phyloP scores from a whole-genome alignment of 1,284 basidiomycete genomes.

The Somion occarium region DNA sequence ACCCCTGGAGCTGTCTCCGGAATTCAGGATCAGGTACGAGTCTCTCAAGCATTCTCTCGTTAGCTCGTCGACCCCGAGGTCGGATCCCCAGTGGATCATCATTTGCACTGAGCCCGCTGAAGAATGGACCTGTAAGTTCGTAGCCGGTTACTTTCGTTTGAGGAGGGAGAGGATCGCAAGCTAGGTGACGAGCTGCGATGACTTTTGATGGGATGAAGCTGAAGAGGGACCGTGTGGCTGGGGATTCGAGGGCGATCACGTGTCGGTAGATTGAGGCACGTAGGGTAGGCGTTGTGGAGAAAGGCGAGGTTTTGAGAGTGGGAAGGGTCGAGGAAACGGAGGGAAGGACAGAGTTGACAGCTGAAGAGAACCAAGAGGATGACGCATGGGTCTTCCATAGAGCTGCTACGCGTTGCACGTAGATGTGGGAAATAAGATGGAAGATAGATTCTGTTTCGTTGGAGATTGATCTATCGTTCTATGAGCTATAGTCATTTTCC shows the following conservation, averaged over 20 bases:
- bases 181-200: conserved; percentile 48
- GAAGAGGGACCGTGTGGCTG: conserved; percentile 47
- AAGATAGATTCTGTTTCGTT: conserved; percentile 39
- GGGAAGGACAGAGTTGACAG: conserved; percentile 34
- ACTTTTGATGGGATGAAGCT: conserved; percentile 65
- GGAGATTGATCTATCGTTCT: conserved; percentile 14
- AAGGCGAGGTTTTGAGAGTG: conserved; percentile 28
- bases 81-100: conserved; percentile 37
- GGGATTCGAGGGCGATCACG: conserved; percentile 64
- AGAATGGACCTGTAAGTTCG: conserved; percentile 56
- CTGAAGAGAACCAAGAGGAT: conserved; percentile 66
- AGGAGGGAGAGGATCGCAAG: conserved; percentile 83
- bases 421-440: conserved; percentile 80
- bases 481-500: not conserved
- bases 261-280: conserved; percentile 68
- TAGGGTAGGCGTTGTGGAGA: conserved; percentile 32
- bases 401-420: conserved; percentile 68
- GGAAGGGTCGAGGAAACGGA: conserved; percentile 28
- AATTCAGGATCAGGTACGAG: conserved; percentile 54
- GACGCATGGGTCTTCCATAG: conserved; percentile 77
- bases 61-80: conserved; percentile 31
- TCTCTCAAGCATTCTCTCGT: conserved; percentile 46
- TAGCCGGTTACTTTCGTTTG: conserved; percentile 54
- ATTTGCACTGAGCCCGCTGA: conserved; percentile 46
- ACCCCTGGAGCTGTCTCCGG: conserved; percentile 50